A percentile compares a stretch with the other conserved stretches of the same genome.
phyloP scores from a whole-genome alignment of 805 yeast genomes.

The Ascoidea asiatica region DNA sequence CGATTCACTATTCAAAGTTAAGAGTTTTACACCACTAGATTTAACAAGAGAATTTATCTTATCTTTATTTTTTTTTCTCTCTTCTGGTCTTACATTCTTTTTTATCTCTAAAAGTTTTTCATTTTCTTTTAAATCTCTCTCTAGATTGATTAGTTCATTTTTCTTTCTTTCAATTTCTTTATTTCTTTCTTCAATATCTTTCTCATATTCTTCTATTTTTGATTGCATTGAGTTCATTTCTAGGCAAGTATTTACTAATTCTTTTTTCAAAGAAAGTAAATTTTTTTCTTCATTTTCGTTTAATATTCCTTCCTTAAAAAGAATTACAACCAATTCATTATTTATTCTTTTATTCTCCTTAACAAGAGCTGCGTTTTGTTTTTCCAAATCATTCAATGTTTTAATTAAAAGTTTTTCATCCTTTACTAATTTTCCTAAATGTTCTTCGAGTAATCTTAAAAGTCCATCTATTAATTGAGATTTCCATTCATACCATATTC shows the following conservation, averaged over 20 bases:
- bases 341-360: slow-evolving; percentile 9
- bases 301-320: slow-evolving; percentile 11
- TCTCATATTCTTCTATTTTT: slow-evolving; percentile 1
- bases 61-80: slow-evolving; percentile 5
- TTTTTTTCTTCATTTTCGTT: slow-evolving; percentile 10
- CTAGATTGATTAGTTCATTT: slow-evolving; percentile 7
- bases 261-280: slow-evolving; percentile 7
- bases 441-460: slow-evolving; percentile 16
- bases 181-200: neutral
- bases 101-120: slow-evolving; percentile 11
- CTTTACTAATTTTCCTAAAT: slow-evolving; percentile 11
- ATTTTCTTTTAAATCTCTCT: slow-evolving; percentile 9
- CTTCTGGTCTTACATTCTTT: slow-evolving; percentile 11
- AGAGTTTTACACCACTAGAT: neutral
- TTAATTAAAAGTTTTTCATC: slow-evolving; percentile 11
- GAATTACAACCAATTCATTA: slow-evolving; percentile 8
- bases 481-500: slow-evolving; percentile 47
- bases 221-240: slow-evolving; percentile 3
- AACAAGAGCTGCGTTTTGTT: slow-evolving; percentile 4
- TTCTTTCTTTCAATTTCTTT: slow-evolving; percentile 5
- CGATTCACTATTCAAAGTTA: neutral
- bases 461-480: slow-evolving; percentile 30
- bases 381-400: slow-evolving; percentile 7
- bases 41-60: neutral
- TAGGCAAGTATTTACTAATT: slow-evolving; percentile 7